Evolutionary conservation across 257 asterid genomes (phyloP).

Genomic region (Pogostemon cablin): DNA sequence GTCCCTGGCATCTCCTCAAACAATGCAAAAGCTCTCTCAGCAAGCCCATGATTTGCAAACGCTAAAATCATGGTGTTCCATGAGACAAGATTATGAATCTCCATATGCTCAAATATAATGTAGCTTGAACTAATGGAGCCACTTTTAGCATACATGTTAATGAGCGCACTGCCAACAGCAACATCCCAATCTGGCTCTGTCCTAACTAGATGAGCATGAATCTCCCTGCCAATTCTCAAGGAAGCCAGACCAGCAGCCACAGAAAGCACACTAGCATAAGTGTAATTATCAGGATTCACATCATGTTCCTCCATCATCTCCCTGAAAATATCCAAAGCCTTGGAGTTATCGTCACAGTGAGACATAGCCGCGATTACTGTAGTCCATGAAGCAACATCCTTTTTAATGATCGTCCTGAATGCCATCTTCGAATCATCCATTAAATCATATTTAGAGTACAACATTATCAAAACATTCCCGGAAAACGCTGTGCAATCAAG

Average conservation of each 20-base stretch:
- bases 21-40: slow-evolving; percentile 42
- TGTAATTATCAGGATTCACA: slow-evolving; percentile 53
- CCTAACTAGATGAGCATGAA: slow-evolving; percentile 60
- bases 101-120: slow-evolving; percentile 52
- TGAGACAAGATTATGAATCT: slow-evolving; percentile 53
- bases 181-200: slow-evolving; percentile 48
- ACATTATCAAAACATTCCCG: slow-evolving; percentile 57
- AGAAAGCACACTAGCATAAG: slow-evolving; percentile 64
- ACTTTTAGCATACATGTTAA: slow-evolving; percentile 81
- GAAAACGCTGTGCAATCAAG: slow-evolving; percentile 53
- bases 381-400: slow-evolving; percentile 74
- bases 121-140: slow-evolving; percentile 47
- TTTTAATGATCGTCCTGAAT: slow-evolving; percentile 50
- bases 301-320: slow-evolving; percentile 48
- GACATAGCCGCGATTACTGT: slow-evolving; percentile 56
- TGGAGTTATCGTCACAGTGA: slow-evolving; percentile 51
- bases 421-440: slow-evolving; percentile 51
- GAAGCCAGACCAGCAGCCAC: slow-evolving; percentile 64
- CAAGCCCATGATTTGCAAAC: slow-evolving; percentile 69
- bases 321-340: slow-evolving; percentile 53
- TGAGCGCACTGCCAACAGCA: slow-evolving; percentile 61
- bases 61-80: slow-evolving; percentile 77
- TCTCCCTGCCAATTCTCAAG: slow-evolving; percentile 56
- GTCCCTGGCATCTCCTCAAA: slow-evolving; percentile 51
- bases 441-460: slow-evolving; percentile 56